Base-by-base conservation (phyloP, 345 rosid genomes). In the Draba incana region DNA sequence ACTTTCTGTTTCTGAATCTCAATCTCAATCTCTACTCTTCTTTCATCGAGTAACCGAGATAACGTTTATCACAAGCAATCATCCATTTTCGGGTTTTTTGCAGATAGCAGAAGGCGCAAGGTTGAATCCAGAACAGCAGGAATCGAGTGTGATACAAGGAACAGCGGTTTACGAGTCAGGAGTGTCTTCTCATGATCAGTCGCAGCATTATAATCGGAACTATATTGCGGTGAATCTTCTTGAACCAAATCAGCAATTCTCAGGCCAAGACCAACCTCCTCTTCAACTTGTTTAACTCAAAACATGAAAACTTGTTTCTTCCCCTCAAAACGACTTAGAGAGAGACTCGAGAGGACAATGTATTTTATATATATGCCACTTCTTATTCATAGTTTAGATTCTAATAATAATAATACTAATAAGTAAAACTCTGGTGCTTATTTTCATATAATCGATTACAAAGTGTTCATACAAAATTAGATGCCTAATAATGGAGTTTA, bases 51-150 rank as follows among this genome's bases (percentile, higher is more conserved):
- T 44, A 71, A 45, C 31, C 25, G n/a, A 45, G 3, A 49, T 24
- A 10, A 31, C 33, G 3, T 35, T 1, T 55, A 10, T 15, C 35
- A 61, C 75, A 62, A 31, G 53, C 1, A 33, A 56, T 5, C 3
- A 13, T 33, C 13, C 10, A 45, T 35, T 53, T 53, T 71, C 2
- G 31, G 43, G 28, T 20, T 9, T 10, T 42, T 27, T 57, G 77
- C 78, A 88, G 97, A 81, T 90, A 79, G 77, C 86, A 3, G 89
- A 86, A 74, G 78, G 77, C 23, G 84, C 80, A 70, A 82, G 92
- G 59, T 60, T 72, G 37, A 80, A 81, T 60, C 79, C 70, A 14
- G 74, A 62, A 24, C 72, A 60, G 28, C 82, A 72, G 16, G 80
- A 74, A 53, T 75, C 83, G 25, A 69, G 58, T 75, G 53, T 81